phyloP scores from a whole-genome alignment of 2,329 filamentous ascomycete species.

The Domatiomyces globalis region DNA sequence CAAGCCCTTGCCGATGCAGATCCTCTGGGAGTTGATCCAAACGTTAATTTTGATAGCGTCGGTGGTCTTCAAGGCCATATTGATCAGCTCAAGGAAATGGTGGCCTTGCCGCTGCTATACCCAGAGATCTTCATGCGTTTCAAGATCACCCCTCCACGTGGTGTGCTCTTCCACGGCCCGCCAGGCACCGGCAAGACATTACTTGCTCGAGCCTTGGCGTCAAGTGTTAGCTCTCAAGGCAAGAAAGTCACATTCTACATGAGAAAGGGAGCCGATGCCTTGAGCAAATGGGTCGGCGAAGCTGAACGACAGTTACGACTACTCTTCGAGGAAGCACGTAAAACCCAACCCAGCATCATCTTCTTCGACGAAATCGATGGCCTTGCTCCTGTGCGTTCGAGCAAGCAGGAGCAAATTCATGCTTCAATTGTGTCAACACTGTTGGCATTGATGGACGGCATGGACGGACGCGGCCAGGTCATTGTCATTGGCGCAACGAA shows the following conservation, averaged over 20 bases:
- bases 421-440: constrained; percentile 92
- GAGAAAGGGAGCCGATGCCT: constrained; percentile 92
- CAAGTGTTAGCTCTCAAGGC: constrained; percentile 74
- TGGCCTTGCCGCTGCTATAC: constrained; percentile 82
- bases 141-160: constrained; percentile 83
- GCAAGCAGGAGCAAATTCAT: constrained; percentile 97
- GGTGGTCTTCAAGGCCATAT: constrained; percentile 88
- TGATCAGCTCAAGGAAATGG: constrained; percentile 97
- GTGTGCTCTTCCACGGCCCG: constrained; percentile 91
- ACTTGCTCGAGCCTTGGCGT: constrained; percentile 82
- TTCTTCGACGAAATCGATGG: constrained; percentile 99
- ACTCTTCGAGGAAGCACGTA: constrained; percentile 87
- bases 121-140: constrained; percentile 87
- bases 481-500: constrained; percentile 99
- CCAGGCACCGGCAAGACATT: constrained; percentile 96
- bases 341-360: constrained; percentile 95
- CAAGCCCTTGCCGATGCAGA: constrained; percentile 88
- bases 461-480: constrained; percentile 95
- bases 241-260: constrained; percentile 98
- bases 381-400: constrained; percentile 84
- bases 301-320: constrained; percentile 88
- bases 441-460: constrained; percentile 90
- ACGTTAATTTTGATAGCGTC: constrained; percentile 85
- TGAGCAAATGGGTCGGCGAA: constrained; percentile 98
- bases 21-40: constrained; percentile 81